phyloP scores from a whole-genome alignment of 1,284 basidiomycete genomes.

The Cerrena zonata region DNA sequence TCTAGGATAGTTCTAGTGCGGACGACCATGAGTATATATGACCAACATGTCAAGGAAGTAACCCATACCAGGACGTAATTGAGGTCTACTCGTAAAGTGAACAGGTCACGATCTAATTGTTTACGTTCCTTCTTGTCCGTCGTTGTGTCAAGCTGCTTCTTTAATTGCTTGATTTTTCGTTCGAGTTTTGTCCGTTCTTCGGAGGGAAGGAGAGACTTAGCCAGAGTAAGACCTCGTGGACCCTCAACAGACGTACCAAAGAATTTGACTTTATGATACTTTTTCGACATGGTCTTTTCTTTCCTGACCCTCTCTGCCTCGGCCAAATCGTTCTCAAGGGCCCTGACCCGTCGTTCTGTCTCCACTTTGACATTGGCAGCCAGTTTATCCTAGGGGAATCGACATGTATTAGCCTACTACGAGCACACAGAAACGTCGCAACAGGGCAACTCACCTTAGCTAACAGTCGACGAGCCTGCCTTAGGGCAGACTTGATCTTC shows the following conservation, averaged over 20 bases:
- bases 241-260: constrained; percentile 68
- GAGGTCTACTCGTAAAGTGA: constrained; percentile 67
- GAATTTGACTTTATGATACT: constrained; percentile 85
- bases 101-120: constrained; percentile 44
- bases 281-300: constrained; percentile 66
- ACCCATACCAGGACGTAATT: constrained; percentile 75
- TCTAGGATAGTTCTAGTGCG: constrained; percentile 68
- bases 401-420: constrained; percentile 1
- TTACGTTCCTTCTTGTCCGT: constrained; percentile 33
- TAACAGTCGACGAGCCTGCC: constrained; percentile 74
- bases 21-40: neutral
- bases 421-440: neutral
- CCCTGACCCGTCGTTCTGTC: constrained; percentile 70
- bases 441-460: constrained; percentile 52
- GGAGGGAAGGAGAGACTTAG: neutral
- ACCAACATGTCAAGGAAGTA: constrained; percentile 1
- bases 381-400: constrained; percentile 54
- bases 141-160: constrained; percentile 37
- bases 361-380: constrained; percentile 73
- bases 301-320: constrained; percentile 53
- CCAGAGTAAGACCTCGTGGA: neutral
- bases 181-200: constrained; percentile 77
- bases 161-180: constrained; percentile 64
- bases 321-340: constrained; percentile 71
- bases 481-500: constrained; percentile 73